Conservation (phyloP, 1,139 yeast genomes). For the Pneumocystis sp. region DNA sequence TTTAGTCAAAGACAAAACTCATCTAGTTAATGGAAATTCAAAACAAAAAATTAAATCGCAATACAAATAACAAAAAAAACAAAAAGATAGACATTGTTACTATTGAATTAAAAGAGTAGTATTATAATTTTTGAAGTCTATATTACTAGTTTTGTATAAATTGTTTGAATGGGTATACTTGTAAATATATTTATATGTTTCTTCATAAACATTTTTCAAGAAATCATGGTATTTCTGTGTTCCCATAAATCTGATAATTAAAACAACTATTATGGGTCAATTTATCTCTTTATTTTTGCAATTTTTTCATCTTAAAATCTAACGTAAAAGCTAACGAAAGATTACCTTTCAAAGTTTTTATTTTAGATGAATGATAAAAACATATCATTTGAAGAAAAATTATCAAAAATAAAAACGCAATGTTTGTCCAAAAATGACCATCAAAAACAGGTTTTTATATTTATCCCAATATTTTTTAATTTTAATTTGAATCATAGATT, state of each 20-base stretch:
- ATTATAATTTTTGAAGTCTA: not conserved
- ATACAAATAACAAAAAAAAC: not conserved
- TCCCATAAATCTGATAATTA: not conserved
- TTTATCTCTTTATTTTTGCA: too few relatives aligned
- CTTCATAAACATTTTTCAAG: not conserved
- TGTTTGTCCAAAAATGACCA: slow-evolving; percentile 9
- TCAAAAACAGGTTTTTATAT: slow-evolving; percentile 8
- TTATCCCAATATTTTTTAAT: not conserved
- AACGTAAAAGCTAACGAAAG: not conserved
- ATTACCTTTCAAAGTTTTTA: not conserved
- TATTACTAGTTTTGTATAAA: not conserved
- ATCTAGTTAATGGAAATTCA: not conserved
- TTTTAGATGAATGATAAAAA: not conserved
- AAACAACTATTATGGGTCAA: too few relatives aligned
- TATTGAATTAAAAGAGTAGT: not conserved
- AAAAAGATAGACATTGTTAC: too few relatives aligned
- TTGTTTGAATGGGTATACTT: not conserved
- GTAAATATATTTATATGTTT: not conserved
- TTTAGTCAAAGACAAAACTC: not conserved
- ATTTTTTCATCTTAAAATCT: too few relatives aligned
- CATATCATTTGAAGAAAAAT: slow-evolving; percentile 4
- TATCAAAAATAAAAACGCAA: slow-evolving; percentile 12
- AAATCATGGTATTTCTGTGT: not conserved
- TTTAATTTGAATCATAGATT: slow-evolving; percentile 19
- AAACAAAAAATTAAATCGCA: not conserved